Conservation (phyloP, 108 stramenopile species). For the Pinguiococcus pyrenoidosus region DNA sequence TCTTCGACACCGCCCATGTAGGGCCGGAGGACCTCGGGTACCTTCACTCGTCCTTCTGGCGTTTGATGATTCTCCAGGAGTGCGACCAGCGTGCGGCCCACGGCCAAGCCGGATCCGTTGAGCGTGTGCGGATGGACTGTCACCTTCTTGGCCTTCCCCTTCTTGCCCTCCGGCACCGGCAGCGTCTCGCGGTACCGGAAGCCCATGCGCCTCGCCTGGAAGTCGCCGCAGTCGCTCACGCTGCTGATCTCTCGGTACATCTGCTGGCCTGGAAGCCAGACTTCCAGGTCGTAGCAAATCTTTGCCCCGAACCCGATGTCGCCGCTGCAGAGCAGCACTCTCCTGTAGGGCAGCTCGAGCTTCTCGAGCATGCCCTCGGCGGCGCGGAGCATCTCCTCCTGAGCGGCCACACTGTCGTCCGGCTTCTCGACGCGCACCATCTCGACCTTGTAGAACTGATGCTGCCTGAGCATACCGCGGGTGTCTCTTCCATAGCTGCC, state of each 20-base stretch:
- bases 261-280: slow-evolving; percentile 79
- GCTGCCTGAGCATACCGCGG: slow-evolving; percentile 85
- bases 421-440: slow-evolving; percentile 79
- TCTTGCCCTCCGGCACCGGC: not conserved
- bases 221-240: slow-evolving; percentile 87
- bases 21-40: slow-evolving; percentile 68
- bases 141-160: not conserved
- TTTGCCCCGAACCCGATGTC: slow-evolving; percentile 87
- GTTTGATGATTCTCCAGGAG: slow-evolving; percentile 93
- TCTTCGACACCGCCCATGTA: slow-evolving; percentile 42
- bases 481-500: slow-evolving; percentile 88
- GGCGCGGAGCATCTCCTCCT: slow-evolving; percentile 64
- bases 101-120: slow-evolving; percentile 92
- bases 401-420: slow-evolving; percentile 57
- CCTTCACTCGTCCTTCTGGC: slow-evolving; percentile 56
- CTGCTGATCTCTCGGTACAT: slow-evolving; percentile 88
- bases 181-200: slow-evolving; percentile 60
- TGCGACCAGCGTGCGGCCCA: slow-evolving; percentile 87
- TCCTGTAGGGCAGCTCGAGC: slow-evolving; percentile 77
- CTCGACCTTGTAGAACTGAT: slow-evolving; percentile 97
- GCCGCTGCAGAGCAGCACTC: slow-evolving; percentile 78
- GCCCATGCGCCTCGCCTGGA: slow-evolving; percentile 85
- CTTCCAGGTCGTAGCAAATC: slow-evolving; percentile 93
- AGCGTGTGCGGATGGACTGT: slow-evolving; percentile 80
- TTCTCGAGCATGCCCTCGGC: slow-evolving; percentile 68